These are phyloP conservation scores for Plenodomus tracheiphilus DNA, from an alignment of 2,329 filamentous ascomycete species.

Conservation along the genomic window DNA sequence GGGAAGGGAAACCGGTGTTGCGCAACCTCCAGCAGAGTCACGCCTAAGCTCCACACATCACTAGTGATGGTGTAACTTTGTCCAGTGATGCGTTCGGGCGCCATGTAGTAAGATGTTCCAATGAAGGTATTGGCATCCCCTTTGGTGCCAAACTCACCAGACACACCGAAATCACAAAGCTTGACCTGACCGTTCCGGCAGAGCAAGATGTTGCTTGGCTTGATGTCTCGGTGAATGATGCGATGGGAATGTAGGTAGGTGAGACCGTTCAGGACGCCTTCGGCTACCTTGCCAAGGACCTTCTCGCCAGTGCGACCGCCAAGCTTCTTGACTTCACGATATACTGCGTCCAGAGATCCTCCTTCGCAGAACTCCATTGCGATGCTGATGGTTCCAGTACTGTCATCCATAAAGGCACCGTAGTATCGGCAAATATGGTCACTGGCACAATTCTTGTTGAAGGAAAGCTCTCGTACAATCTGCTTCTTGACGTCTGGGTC, in stretches of 20 bases:
- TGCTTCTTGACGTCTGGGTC: conserved; percentile 98
- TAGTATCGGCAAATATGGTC: conserved; percentile 98
- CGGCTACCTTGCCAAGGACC: conserved; percentile 93
- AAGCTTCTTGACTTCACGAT: conserved; percentile 94
- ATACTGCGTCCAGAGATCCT: conserved; percentile 93
- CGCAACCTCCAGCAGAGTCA: conserved; percentile 97
- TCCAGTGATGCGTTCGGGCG: conserved; percentile 94
- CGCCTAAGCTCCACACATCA: conserved; percentile 96
- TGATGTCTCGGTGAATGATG: conserved; percentile 99
- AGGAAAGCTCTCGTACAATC: conserved; percentile 92
- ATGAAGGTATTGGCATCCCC: conserved; percentile 99
- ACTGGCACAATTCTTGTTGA: conserved; percentile 96
- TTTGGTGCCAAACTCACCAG: conserved; percentile 96
- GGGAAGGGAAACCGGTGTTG: conserved; percentile 98
- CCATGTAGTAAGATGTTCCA: conserved; percentile 99
- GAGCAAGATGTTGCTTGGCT: conserved; percentile 94
- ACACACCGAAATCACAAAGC: conserved; percentile 97
- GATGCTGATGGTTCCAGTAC: conserved; percentile 96
- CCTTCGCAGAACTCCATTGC: conserved; percentile 99
- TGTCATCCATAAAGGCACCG: conserved; percentile 92
- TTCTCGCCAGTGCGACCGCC: conserved; percentile 96
- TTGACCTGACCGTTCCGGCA: conserved; percentile 90
- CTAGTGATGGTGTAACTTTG: conserved; percentile 98
- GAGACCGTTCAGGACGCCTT: conserved; percentile 88
- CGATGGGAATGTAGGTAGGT: conserved; percentile 95